These are phyloP conservation scores for Maudiozyma saulgeensis DNA, from an alignment of 805 yeast species.

Conservation along the genomic window DNA sequence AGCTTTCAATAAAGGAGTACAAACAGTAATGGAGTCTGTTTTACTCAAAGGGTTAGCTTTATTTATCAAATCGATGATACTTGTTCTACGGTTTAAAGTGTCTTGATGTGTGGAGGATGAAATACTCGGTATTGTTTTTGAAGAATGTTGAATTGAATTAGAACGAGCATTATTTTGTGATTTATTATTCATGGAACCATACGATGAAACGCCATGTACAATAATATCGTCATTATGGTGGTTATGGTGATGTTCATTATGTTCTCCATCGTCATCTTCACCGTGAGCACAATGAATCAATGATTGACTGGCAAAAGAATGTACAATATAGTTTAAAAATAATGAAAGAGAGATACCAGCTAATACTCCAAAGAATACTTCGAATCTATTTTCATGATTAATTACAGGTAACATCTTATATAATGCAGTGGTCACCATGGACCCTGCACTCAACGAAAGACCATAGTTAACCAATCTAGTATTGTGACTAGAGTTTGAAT, in stretches of 20 bases:
- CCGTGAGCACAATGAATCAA: constrained; percentile 78
- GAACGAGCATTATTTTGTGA: neutral
- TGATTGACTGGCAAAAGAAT: constrained; percentile 66
- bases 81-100: neutral
- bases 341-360: constrained; percentile 56
- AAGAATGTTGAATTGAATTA: neutral
- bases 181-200: neutral
- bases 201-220: neutral
- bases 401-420: constrained; percentile 71
- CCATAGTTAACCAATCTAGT: constrained; percentile 63
- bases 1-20: constrained; percentile 12
- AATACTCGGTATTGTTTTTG: neutral
- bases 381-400: constrained; percentile 30
- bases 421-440: constrained; percentile 68
- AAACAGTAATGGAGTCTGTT: constrained; percentile 2
- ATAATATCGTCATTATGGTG: neutral
- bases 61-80: neutral
- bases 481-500: constrained; percentile 20
- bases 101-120: neutral
- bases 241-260: neutral
- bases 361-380: constrained; percentile 36
- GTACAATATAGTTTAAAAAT: constrained; percentile 54
- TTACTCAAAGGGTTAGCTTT: neutral
- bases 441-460: constrained; percentile 72
- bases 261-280: constrained; percentile 9